Conservation (phyloP, 1,284 basidiomycete genomes). For the Omphalotus olearius region DNA sequence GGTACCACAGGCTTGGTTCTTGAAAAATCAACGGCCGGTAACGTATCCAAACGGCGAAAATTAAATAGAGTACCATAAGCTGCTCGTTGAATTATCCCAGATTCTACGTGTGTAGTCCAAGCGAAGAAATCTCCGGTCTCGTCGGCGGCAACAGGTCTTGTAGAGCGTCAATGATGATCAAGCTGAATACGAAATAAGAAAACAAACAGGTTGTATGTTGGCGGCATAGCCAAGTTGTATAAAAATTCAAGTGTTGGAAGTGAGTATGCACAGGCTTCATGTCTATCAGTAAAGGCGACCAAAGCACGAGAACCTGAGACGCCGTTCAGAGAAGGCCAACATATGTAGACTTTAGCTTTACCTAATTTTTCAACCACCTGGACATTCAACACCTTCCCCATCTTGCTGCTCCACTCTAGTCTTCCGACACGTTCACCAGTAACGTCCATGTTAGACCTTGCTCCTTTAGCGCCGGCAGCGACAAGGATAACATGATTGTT, state of each 20-base stretch:
- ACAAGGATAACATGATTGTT: constrained; percentile 41
- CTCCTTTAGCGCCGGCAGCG: constrained; percentile 54
- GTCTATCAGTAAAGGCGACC: constrained; percentile 56
- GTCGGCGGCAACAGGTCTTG: constrained; percentile 47
- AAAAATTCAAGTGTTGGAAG: constrained; percentile 62
- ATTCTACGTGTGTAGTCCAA: constrained; percentile 32
- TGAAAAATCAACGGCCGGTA: constrained; percentile 48
- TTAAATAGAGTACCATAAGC: constrained; percentile 58
- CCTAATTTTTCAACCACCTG: constrained; percentile 54
- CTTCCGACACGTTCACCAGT: constrained; percentile 57
- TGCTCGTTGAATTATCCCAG: constrained; percentile 32
- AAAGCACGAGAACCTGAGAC: constrained; percentile 54
- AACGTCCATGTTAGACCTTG: constrained; percentile 49
- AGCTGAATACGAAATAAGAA: neutral
- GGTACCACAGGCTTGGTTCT: constrained; percentile 39
- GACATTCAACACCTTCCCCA: constrained; percentile 41
- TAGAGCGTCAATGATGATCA: neutral
- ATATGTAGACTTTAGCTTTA: constrained; percentile 22
- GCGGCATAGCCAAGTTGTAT: constrained; percentile 43
- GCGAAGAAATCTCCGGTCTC: constrained; percentile 54
- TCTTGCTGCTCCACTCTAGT: constrained; percentile 53
- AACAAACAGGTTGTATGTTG: constrained; percentile 38
- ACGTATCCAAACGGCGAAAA: constrained; percentile 43
- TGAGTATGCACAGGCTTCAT: constrained; percentile 60
- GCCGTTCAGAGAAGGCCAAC: neutral